Conservation (phyloP, 345 rosid species). For the Eucalyptus regnans region DNA sequence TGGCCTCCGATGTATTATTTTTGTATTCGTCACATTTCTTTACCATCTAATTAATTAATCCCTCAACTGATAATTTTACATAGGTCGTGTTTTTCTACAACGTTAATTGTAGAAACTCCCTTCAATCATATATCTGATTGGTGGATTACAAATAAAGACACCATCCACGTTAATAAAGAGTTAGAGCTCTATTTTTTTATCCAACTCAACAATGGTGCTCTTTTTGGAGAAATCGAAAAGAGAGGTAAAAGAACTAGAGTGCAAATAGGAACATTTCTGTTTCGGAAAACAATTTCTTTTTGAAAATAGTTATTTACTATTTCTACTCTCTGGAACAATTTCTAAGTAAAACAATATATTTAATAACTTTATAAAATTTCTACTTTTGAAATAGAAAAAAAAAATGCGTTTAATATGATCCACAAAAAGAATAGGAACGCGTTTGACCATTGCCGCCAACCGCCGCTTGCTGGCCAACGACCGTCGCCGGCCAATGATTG, state of each 20-base stretch:
- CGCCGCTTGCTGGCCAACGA: fast-evolving
- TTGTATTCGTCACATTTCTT: background rate
- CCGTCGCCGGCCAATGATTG: too few relatives aligned
- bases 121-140: background rate
- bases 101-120: background rate
- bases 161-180: background rate
- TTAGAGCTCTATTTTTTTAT: background rate
- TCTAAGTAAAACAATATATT: too few relatives aligned
- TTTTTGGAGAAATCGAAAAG: background rate
- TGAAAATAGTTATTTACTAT: fast-evolving
- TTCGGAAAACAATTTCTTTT: fast-evolving
- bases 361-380: too few relatives aligned
- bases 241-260: background rate
- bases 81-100: background rate
- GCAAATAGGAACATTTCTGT: fast-evolving
- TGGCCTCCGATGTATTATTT: background rate
- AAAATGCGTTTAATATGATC: fast-evolving
- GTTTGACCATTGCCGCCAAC: fast-evolving
- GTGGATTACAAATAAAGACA: background rate
- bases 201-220: background rate
- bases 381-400: too few relatives aligned
- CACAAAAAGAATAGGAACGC: fast-evolving
- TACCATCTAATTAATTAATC: background rate
- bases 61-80: background rate
- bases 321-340: fast-evolving